These are phyloP conservation scores for Inga leiocalycina DNA, from an alignment of 306 rosid species.

Conservation along the genomic window DNA sequence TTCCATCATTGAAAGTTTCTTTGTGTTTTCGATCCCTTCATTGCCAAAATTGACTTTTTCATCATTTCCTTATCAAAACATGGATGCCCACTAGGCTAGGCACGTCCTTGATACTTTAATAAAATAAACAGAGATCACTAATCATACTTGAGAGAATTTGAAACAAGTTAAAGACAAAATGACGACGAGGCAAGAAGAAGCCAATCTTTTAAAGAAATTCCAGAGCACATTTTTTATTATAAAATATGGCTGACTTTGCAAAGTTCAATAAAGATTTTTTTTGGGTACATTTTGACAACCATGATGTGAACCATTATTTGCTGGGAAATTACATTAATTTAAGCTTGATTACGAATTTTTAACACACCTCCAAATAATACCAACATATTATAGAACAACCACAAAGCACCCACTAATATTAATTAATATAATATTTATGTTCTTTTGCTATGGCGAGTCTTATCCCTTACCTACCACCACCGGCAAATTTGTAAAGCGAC, in stretches of 20 bases:
- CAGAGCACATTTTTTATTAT: no score
- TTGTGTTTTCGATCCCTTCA: not conserved
- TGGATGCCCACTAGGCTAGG: no score
- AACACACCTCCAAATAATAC: not conserved
- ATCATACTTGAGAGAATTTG: not conserved
- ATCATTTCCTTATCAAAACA: not conserved
- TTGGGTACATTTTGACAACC: not conserved
- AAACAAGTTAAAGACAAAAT: not conserved
- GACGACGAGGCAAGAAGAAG: not conserved
- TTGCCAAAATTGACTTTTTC: not conserved
- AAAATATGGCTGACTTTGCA: not conserved
- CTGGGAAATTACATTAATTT: not conserved
- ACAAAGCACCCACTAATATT: not conserved
- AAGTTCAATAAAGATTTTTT: not conserved
- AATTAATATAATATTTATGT: not conserved
- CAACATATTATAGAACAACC: not conserved
- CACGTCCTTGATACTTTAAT: not conserved
- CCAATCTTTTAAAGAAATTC: no score
- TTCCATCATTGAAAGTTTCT: not conserved
- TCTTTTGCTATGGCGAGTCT: not conserved
- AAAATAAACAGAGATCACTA: not conserved
- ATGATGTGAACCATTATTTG: not conserved
- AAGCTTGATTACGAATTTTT: not conserved
- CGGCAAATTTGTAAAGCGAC: not conserved
- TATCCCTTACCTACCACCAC: no score